Percentiles rank a stretch among this genome's conserved stretches.
Evolutionary conservation across 257 asterid species (phyloP).

Genomic region (Paulownia fortunei): DNA sequence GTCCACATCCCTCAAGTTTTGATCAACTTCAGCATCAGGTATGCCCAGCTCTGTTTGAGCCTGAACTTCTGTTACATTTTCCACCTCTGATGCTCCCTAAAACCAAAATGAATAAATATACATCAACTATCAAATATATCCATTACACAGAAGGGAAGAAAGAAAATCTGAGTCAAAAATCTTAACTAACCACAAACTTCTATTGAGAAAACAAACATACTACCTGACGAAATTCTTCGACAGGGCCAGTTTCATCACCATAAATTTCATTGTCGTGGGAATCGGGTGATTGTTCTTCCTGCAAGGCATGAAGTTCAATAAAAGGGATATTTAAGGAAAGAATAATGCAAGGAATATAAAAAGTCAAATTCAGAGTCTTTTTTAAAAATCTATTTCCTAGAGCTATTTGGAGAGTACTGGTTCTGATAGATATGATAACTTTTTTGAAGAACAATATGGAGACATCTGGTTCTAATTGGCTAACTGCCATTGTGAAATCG

Average conservation of each 20-base stretch:
- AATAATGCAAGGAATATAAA: background rate
- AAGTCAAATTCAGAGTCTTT: background rate
- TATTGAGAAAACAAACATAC: background rate
- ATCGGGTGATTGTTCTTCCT: constrained; percentile 60
- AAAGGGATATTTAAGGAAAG: background rate
- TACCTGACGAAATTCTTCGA: constrained; percentile 63
- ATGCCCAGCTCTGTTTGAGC: constrained; percentile 41
- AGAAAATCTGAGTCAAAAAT: background rate
- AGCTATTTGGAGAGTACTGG: background rate
- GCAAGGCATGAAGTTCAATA: constrained; percentile 24
- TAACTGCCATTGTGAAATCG: background rate
- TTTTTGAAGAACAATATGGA: background rate
- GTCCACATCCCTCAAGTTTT: constrained; percentile 43
- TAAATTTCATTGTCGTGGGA: constrained; percentile 45
- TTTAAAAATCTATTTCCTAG: background rate
- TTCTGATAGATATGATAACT: background rate
- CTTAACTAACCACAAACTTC: background rate
- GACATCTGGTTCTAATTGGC: background rate
- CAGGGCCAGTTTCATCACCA: constrained; percentile 43
- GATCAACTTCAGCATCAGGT: constrained; percentile 46
- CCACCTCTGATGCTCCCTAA: constrained; percentile 50
- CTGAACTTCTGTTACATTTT: constrained; percentile 43
- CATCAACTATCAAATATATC: background rate
- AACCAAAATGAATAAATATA: background rate
- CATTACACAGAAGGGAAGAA: background rate